Percentiles rank a stretch among this genome's conserved stretches.
These are phyloP conservation scores for Talaromyces funiculosus DNA, from an alignment of 2,329 filamentous ascomycete species.

Conservation along the genomic window DNA sequence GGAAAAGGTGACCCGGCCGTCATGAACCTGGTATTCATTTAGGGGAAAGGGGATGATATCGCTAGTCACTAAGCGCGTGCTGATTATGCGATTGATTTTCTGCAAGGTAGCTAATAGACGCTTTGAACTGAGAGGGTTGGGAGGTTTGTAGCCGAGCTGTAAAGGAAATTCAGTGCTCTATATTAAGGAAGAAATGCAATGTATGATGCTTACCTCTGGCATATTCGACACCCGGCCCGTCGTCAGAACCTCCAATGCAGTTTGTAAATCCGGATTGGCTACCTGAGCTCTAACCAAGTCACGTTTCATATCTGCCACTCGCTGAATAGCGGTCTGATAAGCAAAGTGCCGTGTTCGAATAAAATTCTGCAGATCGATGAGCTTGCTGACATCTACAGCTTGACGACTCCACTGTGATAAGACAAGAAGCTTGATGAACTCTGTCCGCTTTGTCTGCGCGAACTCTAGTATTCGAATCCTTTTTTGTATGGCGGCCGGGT, in stretches of 20 bases:
- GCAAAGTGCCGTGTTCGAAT: slow-evolving; percentile 57
- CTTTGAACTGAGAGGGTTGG: slow-evolving; percentile 63
- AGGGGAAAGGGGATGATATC: slow-evolving; percentile 78
- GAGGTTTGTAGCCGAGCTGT: slow-evolving; percentile 70
- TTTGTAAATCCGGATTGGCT: slow-evolving; percentile 85
- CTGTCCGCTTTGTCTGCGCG: slow-evolving; percentile 70
- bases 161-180: slow-evolving; percentile 15
- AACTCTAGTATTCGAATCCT: slow-evolving; percentile 72
- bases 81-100: slow-evolving; percentile 76
- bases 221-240: slow-evolving; percentile 72
- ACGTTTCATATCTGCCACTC: slow-evolving; percentile 66
- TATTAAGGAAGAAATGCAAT: slow-evolving; percentile 11
- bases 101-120: slow-evolving; percentile 69
- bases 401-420: slow-evolving; percentile 85
- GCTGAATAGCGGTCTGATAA: slow-evolving; percentile 57
- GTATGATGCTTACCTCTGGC: slow-evolving; percentile 59
- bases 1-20: slow-evolving; percentile 84
- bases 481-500: slow-evolving; percentile 62
- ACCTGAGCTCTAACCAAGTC: slow-evolving; percentile 67
- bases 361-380: slow-evolving; percentile 81
- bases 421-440: slow-evolving; percentile 89
- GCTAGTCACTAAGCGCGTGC: slow-evolving; percentile 75
- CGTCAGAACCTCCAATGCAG: slow-evolving; percentile 76
- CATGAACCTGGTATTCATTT: slow-evolving; percentile 68
- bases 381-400: slow-evolving; percentile 69